Percentiles rank a stretch among this genome's conserved stretches.
phyloP scores from a whole-genome alignment of 208 protist genomes.

The Trypanosoma platydactyli region DNA sequence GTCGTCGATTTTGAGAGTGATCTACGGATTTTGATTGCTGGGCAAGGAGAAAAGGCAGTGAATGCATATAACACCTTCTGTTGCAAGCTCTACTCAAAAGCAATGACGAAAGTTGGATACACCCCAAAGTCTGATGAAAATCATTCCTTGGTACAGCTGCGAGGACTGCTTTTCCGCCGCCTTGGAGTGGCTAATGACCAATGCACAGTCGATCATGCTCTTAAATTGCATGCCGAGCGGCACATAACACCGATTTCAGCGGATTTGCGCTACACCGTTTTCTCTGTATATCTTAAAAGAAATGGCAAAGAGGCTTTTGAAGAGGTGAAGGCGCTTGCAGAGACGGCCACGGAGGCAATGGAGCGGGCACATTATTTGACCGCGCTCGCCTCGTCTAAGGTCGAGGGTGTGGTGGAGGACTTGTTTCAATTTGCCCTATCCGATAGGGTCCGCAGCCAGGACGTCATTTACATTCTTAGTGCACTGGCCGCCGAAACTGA shows the following conservation, averaged over 20 bases:
- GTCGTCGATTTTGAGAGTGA: conserved; percentile 48
- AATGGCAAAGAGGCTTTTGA: conserved; percentile 40
- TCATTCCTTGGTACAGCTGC: conserved; percentile 45
- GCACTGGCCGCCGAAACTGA: conserved; percentile 37
- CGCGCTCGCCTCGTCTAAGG: conserved; percentile 41
- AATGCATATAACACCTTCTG: conserved; percentile 53
- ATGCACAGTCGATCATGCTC: conserved; percentile 33
- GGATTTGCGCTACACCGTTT: conserved; percentile 52
- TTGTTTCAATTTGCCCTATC: conserved; percentile 68
- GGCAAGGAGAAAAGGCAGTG: conserved; percentile 34
- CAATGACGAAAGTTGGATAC: conserved; percentile 40
- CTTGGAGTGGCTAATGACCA: conserved; percentile 41
- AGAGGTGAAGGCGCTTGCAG: conserved; percentile 49
- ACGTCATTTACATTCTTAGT: conserved; percentile 51
- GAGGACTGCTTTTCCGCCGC: conserved; percentile 44
- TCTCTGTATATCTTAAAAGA: conserved; percentile 40
- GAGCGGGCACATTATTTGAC: conserved; percentile 54
- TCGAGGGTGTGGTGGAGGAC: conserved; percentile 34
- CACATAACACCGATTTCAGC: conserved; percentile 38
- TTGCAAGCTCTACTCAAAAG: conserved; percentile 44
- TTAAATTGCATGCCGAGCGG: conserved; percentile 42
- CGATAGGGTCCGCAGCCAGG: conserved; percentile 64
- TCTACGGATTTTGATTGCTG: conserved; percentile 44
- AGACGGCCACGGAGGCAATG: conserved; percentile 43
- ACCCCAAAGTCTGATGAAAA: conserved; percentile 23